These are phyloP conservation scores for Arthroderma uncinatum DNA, from an alignment of 2,329 filamentous ascomycete species.

Conservation along the genomic window DNA sequence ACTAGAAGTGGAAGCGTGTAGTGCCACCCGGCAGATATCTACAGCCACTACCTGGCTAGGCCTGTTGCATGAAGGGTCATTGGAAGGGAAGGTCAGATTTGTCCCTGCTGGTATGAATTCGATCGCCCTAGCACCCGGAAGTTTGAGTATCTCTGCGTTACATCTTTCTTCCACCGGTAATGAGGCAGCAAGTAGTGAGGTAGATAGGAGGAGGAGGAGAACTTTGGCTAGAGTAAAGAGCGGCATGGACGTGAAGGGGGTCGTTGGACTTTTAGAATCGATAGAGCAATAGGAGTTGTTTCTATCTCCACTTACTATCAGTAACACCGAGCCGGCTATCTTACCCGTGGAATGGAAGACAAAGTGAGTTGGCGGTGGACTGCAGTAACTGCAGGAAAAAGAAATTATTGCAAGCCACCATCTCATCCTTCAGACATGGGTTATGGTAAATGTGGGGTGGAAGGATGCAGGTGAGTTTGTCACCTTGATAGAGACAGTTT, in stretches of 20 bases:
- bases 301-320: not conserved
- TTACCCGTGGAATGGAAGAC: not conserved
- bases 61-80: slow-evolving; percentile 22
- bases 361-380: not conserved
- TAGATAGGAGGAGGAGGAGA: not conserved
- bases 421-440: not conserved
- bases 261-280: too few species aligned
- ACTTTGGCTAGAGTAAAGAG: not conserved
- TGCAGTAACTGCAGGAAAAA: not conserved
- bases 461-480: not conserved
- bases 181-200: not conserved
- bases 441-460: not conserved
- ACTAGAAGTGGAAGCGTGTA: slow-evolving; percentile 24
- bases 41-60: slow-evolving; percentile 20
- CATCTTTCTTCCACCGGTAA: not conserved
- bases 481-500: too few species aligned
- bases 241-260: not conserved
- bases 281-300: not conserved
- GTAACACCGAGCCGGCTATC: too few species aligned
- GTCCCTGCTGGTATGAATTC: not conserved
- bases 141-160: not conserved
- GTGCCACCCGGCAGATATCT: slow-evolving; percentile 25
- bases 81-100: slow-evolving; percentile 15
- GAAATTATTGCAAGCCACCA: not conserved
- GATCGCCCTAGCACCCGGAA: not conserved